These are phyloP conservation scores for Imleria badia DNA, from an alignment of 768 basidiomycete genomes.

Conservation along the genomic window DNA sequence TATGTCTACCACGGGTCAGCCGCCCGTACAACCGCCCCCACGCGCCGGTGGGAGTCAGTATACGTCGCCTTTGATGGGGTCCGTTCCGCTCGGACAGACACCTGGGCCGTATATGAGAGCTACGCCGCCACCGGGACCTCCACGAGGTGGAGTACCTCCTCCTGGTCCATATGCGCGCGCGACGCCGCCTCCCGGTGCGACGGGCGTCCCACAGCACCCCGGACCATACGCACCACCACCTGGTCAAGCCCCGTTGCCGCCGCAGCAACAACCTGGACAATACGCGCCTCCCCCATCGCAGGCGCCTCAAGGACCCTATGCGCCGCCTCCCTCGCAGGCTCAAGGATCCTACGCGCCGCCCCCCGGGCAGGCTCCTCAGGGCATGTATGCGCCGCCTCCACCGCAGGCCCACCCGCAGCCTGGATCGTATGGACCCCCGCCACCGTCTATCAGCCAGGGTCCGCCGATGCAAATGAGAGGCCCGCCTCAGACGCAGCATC, in stretches of 20 bases:
- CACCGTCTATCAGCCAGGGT: constrained; percentile 20
- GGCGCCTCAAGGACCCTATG: constrained; percentile 30
- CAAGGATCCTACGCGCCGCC: constrained; percentile 16
- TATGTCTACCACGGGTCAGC: constrained; percentile 27
- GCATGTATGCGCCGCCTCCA: constrained; percentile 22
- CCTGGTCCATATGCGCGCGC: constrained; percentile 37
- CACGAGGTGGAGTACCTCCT: constrained; percentile 31
- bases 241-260: constrained; percentile 13
- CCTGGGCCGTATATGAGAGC: constrained; percentile 39
- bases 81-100: constrained; percentile 29
- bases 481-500: constrained; percentile 30
- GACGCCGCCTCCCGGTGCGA: constrained; percentile 41
- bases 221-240: constrained; percentile 26
- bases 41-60: constrained; percentile 34
- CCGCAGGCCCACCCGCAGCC: constrained; percentile 15
- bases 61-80: constrained; percentile 27
- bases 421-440: constrained; percentile 32
- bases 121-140: constrained; percentile 43
- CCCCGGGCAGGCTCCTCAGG: constrained; percentile 23
- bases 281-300: constrained; percentile 24
- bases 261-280: constrained; percentile 25
- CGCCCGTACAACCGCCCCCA: constrained; percentile 42
- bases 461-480: constrained; percentile 34
- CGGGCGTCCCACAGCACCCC: constrained; percentile 31
- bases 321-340: constrained; percentile 28